Evolutionary conservation across 192 early-diverging fungal genomes (phyloP).

Genomic region (Haplosporangium gracile): DNA sequence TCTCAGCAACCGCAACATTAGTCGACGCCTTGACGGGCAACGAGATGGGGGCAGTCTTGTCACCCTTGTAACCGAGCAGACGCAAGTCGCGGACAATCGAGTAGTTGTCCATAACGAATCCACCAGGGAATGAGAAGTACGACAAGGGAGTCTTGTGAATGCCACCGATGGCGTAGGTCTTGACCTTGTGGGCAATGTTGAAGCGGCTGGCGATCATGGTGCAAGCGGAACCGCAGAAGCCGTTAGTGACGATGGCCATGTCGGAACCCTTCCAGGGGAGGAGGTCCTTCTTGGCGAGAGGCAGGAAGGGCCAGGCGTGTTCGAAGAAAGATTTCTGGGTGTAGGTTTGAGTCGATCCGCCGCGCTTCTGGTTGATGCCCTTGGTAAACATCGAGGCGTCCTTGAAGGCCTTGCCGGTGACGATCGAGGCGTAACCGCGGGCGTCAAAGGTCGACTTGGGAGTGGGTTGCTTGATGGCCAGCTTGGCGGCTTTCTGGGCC

Average conservation of each 20-base stretch:
- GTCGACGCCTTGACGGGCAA: constrained; percentile 14
- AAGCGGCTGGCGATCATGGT: constrained; percentile 52
- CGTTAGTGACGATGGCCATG: constrained; percentile 57
- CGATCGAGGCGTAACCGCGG: constrained; percentile 16
- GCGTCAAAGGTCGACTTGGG: constrained; percentile 36
- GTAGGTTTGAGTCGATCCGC: constrained; percentile 25
- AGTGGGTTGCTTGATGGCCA: constrained; percentile 12
- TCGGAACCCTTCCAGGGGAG: constrained; percentile 54
- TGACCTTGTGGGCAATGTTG: constrained; percentile 51
- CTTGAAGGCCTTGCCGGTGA: constrained; percentile 32
- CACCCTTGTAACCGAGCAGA: constrained; percentile 24
- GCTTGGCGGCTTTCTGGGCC: constrained; percentile 37
- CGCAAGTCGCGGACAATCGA: constrained; percentile 23
- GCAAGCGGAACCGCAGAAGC: constrained; percentile 57
- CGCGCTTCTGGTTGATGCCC: constrained; percentile 27
- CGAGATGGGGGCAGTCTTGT: background rate
- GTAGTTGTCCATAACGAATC: constrained; percentile 53
- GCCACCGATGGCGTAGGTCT: constrained; percentile 52
- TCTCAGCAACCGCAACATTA: constrained; percentile 37
- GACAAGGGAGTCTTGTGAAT: constrained; percentile 42
- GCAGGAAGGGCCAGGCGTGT: constrained; percentile 40
- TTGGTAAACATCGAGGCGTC: constrained; percentile 50
- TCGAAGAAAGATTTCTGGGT: constrained; percentile 42
- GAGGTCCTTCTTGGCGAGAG: constrained; percentile 42
- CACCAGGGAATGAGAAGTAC: constrained; percentile 55